Conservation (phyloP, 352 stramenopile species). For the Pythium aristosporum region DNA sequence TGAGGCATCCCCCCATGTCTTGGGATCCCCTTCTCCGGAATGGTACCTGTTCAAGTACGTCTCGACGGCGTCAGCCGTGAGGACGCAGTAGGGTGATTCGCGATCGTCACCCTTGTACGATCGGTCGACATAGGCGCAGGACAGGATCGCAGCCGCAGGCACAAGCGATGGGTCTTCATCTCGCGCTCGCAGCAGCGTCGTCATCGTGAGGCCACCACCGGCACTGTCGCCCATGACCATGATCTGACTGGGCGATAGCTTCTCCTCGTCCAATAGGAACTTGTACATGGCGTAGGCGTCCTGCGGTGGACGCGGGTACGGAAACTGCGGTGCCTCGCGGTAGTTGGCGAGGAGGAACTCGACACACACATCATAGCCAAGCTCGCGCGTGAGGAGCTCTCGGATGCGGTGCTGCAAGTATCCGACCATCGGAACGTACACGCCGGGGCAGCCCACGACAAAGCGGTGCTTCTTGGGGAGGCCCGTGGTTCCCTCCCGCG, state of each 20-base stretch:
- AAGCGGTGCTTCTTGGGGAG: background rate
- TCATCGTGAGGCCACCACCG: slow-evolving; percentile 12
- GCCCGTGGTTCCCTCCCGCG: too few relatives aligned
- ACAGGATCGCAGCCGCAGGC: slow-evolving; percentile 1
- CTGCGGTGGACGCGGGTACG: slow-evolving; percentile 2
- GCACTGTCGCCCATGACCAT: slow-evolving; percentile 26
- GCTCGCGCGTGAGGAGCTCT: background rate
- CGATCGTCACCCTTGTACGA: too few relatives aligned
- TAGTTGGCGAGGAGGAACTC: slow-evolving; percentile 27
- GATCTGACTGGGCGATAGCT: background rate
- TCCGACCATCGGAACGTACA: slow-evolving; percentile 22
- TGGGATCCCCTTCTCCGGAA: slow-evolving; percentile 12
- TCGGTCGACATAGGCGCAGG: slow-evolving; percentile 46
- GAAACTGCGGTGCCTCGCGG: slow-evolving; percentile 21
- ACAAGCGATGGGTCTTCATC: slow-evolving; percentile 8
- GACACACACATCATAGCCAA: background rate
- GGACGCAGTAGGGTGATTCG: slow-evolving; percentile 20
- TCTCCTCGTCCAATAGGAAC: slow-evolving; percentile 8
- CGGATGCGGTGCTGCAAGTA: slow-evolving; percentile 22
- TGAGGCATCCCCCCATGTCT: slow-evolving; percentile 23
- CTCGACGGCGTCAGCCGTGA: slow-evolving; percentile 7
- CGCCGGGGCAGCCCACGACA: slow-evolving; percentile 11
- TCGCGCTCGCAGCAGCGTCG: slow-evolving; percentile 15
- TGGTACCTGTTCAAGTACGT: slow-evolving; percentile 17
- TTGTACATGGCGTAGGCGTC: slow-evolving; percentile 23